phyloP scores from a whole-genome alignment of 768 basidiomycete species.

The Trametes cingulata region DNA sequence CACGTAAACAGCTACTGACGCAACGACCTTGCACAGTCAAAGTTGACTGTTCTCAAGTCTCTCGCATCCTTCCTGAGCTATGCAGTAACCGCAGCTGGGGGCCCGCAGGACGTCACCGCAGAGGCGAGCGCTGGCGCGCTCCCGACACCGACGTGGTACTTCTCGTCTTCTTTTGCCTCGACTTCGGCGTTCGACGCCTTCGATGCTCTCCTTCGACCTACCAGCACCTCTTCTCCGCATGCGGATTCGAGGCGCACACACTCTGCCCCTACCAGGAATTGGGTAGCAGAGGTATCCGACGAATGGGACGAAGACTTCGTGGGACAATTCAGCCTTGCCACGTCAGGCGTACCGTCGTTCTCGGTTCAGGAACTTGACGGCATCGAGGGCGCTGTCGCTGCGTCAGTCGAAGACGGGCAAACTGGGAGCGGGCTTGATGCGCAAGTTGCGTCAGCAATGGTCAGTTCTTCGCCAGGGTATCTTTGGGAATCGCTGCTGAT shows the following conservation, averaged over 20 bases:
- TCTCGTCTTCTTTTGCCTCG: slow-evolving; percentile 59
- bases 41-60: slow-evolving; percentile 73
- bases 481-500: not conserved
- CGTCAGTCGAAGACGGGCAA: not conserved
- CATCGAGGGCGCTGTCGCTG: not conserved
- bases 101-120: not conserved
- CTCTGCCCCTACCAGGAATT: slow-evolving; percentile 20
- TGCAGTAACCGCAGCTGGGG: slow-evolving; percentile 37
- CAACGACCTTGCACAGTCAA: slow-evolving; percentile 55
- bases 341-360: slow-evolving; percentile 21
- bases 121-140: slow-evolving; percentile 8
- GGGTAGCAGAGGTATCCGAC: slow-evolving; percentile 39
- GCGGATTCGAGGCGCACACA: not conserved
- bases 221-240: not conserved
- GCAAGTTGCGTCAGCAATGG: slow-evolving; percentile 20
- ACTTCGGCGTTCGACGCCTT: slow-evolving; percentile 54
- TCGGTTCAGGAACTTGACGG: slow-evolving; percentile 27
- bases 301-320: slow-evolving; percentile 39
- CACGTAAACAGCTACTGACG: not conserved
- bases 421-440: slow-evolving; percentile 11
- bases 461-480: slow-evolving; percentile 3
- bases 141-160: slow-evolving; percentile 59
- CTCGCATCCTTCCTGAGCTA: slow-evolving; percentile 63
- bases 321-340: slow-evolving; percentile 17
- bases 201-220: slow-evolving; percentile 44